phyloP scores from a whole-genome alignment of 169 alveolate genomes.

The Plasmodium gallinaceum region DNA sequence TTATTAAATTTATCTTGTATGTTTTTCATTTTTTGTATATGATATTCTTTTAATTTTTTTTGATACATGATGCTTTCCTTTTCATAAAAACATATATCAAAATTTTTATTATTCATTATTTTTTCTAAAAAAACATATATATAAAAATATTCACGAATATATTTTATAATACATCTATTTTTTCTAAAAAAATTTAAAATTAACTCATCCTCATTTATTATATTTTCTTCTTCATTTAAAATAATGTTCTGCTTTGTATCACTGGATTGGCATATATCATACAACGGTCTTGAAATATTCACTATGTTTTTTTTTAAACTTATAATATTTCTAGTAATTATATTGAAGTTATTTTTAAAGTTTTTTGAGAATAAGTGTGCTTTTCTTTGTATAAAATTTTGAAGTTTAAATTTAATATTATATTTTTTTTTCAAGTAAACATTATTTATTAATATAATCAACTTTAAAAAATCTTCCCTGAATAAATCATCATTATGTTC shows the following conservation, averaged over 20 bases:
- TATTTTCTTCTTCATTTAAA: slow-evolving; percentile 3
- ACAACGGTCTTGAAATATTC: not conserved
- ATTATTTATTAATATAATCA: slow-evolving; percentile 20
- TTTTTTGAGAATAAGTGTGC: slow-evolving; percentile 27
- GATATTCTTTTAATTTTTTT: slow-evolving; percentile 25
- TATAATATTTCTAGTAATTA: slow-evolving; percentile 9
- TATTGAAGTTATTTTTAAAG: slow-evolving; percentile 21
- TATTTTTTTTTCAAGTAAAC: not conserved
- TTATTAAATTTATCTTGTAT: not conserved
- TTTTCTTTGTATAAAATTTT: slow-evolving; percentile 8
- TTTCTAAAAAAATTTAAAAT: slow-evolving; percentile 28
- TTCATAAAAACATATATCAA: slow-evolving; percentile 26
- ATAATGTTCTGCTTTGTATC: not conserved
- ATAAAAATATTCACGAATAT: slow-evolving; percentile 62
- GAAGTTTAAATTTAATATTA: not conserved
- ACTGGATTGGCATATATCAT: not conserved
- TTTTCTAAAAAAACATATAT: slow-evolving; percentile 36
- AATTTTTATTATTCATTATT: slow-evolving; percentile 2
- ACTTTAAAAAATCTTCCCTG: slow-evolving; percentile 45
- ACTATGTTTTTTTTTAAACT: not conserved
- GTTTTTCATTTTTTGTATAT: slow-evolving; percentile 5
- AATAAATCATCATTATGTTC: slow-evolving; percentile 17
- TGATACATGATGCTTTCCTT: slow-evolving; percentile 10
- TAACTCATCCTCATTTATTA: slow-evolving; percentile 3
- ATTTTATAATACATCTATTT: slow-evolving; percentile 4